Percentiles rank a stretch among this genome's conserved stretches.
phyloP scores from a whole-genome alignment of 495 filamentous ascomycete genomes.

The Polyplosphaeria fusca region DNA sequence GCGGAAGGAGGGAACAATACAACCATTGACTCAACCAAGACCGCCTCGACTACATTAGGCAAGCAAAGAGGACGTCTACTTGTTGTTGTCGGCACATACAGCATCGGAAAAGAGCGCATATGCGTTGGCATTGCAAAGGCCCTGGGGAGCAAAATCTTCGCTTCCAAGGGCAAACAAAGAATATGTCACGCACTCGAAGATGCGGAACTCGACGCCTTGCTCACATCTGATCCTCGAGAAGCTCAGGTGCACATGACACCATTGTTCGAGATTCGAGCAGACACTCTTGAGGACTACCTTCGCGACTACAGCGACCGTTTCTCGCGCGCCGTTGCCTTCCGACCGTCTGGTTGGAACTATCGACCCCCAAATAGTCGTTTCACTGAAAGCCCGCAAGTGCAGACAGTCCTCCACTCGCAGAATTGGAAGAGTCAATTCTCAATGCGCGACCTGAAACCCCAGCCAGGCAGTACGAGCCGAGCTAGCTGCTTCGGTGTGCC shows the following conservation, averaged over 20 bases:
- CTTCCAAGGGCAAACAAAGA: conserved; percentile 71
- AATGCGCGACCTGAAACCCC: conserved; percentile 63
- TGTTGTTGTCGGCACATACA: conserved; percentile 93
- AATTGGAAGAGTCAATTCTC: conserved; percentile 71
- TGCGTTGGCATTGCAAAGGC: conserved; percentile 88
- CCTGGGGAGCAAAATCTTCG: conserved; percentile 86
- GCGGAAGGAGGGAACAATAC: conserved; percentile 40
- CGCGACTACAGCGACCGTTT: conserved; percentile 72
- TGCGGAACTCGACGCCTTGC: conserved; percentile 66
- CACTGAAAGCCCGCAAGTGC: conserved; percentile 60
- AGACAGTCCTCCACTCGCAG: conserved; percentile 65
- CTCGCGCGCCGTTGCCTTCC: conserved; percentile 81
- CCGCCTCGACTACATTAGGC: conserved; percentile 21
- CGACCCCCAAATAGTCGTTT: conserved; percentile 63
- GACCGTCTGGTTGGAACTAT: conserved; percentile 90
- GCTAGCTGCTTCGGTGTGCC: conserved; percentile 86
- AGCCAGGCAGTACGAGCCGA: conserved; percentile 72
- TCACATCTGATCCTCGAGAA: conserved; percentile 75
- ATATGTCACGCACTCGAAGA: conserved; percentile 87
- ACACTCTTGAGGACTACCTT: conserved; percentile 86
- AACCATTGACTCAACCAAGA: conserved; percentile 27
- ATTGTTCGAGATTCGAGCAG: conserved; percentile 82
- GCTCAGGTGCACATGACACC: conserved; percentile 98
- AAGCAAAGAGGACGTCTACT: conserved; percentile 64
- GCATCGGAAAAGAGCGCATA: conserved; percentile 95